Base-by-base conservation (phyloP, 2,329 filamentous ascomycete species). In the Leptographium radiaticola region DNA sequence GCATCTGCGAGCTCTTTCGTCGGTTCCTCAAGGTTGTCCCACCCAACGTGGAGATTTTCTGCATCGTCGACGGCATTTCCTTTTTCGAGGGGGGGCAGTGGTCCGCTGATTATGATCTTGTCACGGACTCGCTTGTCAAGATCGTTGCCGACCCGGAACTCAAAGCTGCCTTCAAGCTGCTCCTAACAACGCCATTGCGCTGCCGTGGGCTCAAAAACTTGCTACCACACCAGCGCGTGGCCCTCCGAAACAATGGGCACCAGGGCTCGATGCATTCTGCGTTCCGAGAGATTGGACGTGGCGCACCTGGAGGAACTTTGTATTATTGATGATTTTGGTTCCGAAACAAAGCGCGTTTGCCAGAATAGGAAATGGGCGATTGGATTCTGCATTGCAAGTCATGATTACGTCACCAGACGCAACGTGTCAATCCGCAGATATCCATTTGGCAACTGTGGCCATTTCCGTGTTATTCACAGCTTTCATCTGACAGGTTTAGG, bases 101-200 rank as follows among this genome's bases (percentile, higher is more conserved):
- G 55, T 36, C 25, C 9, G 49, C 4, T 9, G 57, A 57, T 36
- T 57, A 55, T 39, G 47, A 53, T 4, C 12, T 46, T 13, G 57
- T 51, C 16, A 48, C 56, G 18, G 15, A 25, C 9, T 47, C 45
- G 8, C 44, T 57, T 16, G n/a, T 30, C 25, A 51, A 36, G 6
- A 45, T 53, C 11, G 38, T 51, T 6, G 43, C 16, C 4, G 44
- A 42, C 13, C 11, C 30, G 15, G 49, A 43, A 7, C 16, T 31
- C 12, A 39, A 43, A 10, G 31, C 34, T 3, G 20, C 39, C 25
- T 69, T 70, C 57, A 64, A 62, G 33, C 60, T 69, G 0, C 55
- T 63, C 6, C 62, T 69, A 0, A 54, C 60, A 7, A 59, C 0
- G 59, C 65, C 25, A 62, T 66, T 53, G 4, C 18, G 51, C 12